Conservation (phyloP, 805 yeast species). For the Osmozyma mogii region DNA sequence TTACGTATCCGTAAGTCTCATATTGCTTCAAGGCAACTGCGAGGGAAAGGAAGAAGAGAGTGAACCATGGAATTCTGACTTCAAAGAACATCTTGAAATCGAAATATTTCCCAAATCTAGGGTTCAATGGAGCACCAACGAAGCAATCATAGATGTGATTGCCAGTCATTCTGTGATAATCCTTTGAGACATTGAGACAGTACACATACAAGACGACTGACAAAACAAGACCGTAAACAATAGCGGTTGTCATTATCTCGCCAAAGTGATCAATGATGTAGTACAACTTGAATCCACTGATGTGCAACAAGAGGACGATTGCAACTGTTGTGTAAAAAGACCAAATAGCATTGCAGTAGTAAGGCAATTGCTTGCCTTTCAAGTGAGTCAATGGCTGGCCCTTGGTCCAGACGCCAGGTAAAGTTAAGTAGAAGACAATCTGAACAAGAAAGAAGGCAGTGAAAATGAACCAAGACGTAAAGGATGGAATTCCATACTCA, state of each 20-base stretch:
- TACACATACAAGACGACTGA: slow-evolving; percentile 63
- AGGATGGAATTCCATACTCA: slow-evolving; percentile 51
- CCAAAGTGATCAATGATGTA: slow-evolving; percentile 78
- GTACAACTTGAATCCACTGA: slow-evolving; percentile 68
- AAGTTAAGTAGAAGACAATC: slow-evolving; percentile 63
- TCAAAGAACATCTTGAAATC: slow-evolving; percentile 97
- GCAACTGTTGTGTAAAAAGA: slow-evolving; percentile 66
- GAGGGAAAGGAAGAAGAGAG: slow-evolving; percentile 66
- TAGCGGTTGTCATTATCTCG: slow-evolving; percentile 88
- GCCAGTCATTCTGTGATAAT: slow-evolving; percentile 88
- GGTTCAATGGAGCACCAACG: slow-evolving; percentile 97
- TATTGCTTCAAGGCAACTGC: slow-evolving; percentile 73
- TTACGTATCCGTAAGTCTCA: slow-evolving; percentile 70
- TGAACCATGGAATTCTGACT: slow-evolving; percentile 96
- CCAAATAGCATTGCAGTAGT: slow-evolving; percentile 88
- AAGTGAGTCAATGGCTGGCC: slow-evolving; percentile 89
- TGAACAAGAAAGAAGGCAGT: slow-evolving; percentile 63
- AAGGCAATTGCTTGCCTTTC: slow-evolving; percentile 74
- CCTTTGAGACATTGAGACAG: slow-evolving; percentile 58
- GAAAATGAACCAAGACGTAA: slow-evolving; percentile 62
- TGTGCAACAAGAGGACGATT: slow-evolving; percentile 56
- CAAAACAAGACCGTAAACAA: slow-evolving; percentile 64
- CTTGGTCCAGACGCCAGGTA: slow-evolving; percentile 92
- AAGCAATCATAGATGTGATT: slow-evolving; percentile 84
- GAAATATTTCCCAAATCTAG: slow-evolving; percentile 77